Base-by-base conservation (phyloP, 805 yeast species). In the Ogataea saltuana region DNA sequence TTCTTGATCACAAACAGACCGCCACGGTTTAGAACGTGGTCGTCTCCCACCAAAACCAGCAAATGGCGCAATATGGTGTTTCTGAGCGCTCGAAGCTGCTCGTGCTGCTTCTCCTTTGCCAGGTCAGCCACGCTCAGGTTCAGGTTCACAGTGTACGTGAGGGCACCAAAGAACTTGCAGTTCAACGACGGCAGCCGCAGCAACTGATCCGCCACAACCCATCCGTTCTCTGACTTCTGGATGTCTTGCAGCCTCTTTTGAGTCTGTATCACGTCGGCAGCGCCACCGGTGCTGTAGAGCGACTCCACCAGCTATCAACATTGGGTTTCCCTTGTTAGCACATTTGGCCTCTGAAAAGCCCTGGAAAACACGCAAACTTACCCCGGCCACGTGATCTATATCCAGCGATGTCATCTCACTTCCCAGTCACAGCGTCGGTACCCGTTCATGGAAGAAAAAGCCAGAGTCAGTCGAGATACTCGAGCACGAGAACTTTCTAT, bases 131-230 rank as follows among this genome's bases (percentile, higher is more conserved):
- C 6, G 33, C 52, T 50, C 9, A 45, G 57, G 45, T 76, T 78
- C 33, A 84, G 61, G 49, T 74, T 69, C 4, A 88, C 93, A 0
- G 88, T 75, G 45, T 78, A 80, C 0, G 96, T 88, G 44, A 85
- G 71, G 0, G 95, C 95, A 0, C 95, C 96, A 55, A 88, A 83
- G 59, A 83, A 88, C 55, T 80, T 78, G 48, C 81, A 76, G 44
- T 75, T 76, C 33, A 66, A 51, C 1, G 76, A 70, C 3, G 58
- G 55, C 2, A 59, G 48, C 35, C 46, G 46, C 6, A 88, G 64
- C 16, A 88, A 67, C 29, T 63, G 51, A 26, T 74, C 70, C 0
- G 90, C 95, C 18, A 88, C 56, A 2, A 51, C 49, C 66, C 80
- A 71, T 1, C 88, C 91, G 37, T 72, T 55, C 0, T 65, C 61